Base-by-base conservation (phyloP, 2,329 filamentous ascomycete species). In the Bipolaris sorokiniana region DNA sequence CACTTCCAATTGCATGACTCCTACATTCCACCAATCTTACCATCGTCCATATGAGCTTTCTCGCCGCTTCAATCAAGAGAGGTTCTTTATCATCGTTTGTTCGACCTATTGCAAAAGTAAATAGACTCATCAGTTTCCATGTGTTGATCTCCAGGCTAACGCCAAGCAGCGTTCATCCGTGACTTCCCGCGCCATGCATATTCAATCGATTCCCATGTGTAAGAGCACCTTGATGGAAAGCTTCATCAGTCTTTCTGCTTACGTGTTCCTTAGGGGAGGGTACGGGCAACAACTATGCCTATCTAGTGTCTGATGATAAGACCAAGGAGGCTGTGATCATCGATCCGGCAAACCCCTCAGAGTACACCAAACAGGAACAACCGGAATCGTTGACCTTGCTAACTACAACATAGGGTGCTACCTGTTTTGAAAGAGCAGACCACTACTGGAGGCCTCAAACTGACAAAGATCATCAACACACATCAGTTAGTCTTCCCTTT, bases 381-480 rank as follows among this genome's bases (percentile, higher is more conserved):
- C 45, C 40, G 16, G 50, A 45, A 18, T 40, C 41, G 36, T 22
- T 9, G 16, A 15, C n/a, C 3, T 7, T 38, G 13, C 10, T 49
- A 31, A 50, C 16, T 18, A 3, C 6, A 5, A 7, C 16, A 54
- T 46, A 88, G 86, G 66, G 86, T 89, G 4, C 75, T 84, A 3
- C 86, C 87, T 11, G 81, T 84, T 9, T 78, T 99, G 50, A 88
- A 94, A 74, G 84, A 92, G 63, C 88, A 90, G 58, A 88, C 91
- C 5, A 79, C 87, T 7, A 78, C 87, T 20, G 88, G 89, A 15
- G 85, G 86, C 66, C 91, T 97, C 72, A 93, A 96, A 67, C 80
- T 99, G 61, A 92, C 85, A 22, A 90, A 88, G 48, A 96, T 99
- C 72, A 88, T 98, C 70, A 99, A 99, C 74, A 99, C 95, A 1